phyloP scores from a whole-genome alignment of 495 filamentous ascomycete genomes.

The Neurospora terricola region DNA sequence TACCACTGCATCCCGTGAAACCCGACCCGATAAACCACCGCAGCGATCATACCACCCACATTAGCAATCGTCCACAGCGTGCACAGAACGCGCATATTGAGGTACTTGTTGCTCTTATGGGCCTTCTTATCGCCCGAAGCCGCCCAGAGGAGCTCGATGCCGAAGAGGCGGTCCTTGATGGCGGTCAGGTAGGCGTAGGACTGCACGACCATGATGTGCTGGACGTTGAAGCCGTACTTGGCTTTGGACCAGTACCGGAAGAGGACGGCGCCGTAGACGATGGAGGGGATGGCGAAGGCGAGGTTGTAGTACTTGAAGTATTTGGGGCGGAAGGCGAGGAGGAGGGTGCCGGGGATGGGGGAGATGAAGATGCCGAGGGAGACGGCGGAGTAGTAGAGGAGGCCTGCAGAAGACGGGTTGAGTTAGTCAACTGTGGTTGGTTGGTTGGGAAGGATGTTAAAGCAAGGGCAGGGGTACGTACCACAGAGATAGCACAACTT shows the following conservation, averaged over 20 bases:
- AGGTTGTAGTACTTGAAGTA: constrained; percentile 29
- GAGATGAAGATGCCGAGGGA: constrained; percentile 27
- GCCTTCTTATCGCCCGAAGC: constrained; percentile 26
- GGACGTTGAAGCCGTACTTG: constrained; percentile 25
- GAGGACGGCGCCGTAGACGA: constrained; percentile 20
- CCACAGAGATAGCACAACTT: constrained; percentile 24
- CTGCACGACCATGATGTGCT: constrained; percentile 27
- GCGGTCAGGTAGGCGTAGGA: constrained; percentile 25
- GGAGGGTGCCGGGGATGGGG: constrained; percentile 21
- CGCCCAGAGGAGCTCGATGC: constrained; percentile 24
- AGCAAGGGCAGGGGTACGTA: not conserved
- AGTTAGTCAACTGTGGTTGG: not conserved
- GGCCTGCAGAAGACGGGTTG: constrained; percentile 3
- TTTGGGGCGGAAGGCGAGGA: constrained; percentile 18
- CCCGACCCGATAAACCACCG: constrained; percentile 13
- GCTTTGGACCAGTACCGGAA: constrained; percentile 24
- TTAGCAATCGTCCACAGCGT: constrained; percentile 17
- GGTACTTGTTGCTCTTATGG: constrained; percentile 24
- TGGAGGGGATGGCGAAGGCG: constrained; percentile 23
- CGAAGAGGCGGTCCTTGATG: constrained; percentile 24
- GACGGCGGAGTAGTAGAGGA: constrained; percentile 26
- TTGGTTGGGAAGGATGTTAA: not conserved
- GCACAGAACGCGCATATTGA: constrained; percentile 24
- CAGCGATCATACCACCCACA: constrained; percentile 14
- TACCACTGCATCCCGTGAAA: constrained; percentile 16